Base-by-base conservation (phyloP, 345 rosid species). In the Acer yangbiense region DNA sequence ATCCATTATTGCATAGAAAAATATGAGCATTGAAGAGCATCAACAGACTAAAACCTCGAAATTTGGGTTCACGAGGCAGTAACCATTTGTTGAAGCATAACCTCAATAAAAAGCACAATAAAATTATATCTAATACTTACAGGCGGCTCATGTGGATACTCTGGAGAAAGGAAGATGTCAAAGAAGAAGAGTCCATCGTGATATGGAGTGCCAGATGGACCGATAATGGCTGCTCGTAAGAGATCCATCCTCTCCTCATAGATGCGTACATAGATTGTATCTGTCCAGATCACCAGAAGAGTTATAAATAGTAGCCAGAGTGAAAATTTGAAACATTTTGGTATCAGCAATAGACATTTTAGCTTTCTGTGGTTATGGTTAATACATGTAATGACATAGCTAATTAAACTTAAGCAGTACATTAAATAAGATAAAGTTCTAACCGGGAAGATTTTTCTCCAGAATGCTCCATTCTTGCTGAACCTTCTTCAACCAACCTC, bases 101-200 rank as follows among this genome's bases (percentile, higher is more conserved):
- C 69, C 70, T 65, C 58, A 44, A 25, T 11, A 61, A 64, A 16
- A 68, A 75, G 16, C 32, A 52, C 57, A 70, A 35, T 63, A 70
- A 76, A 11, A 21, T 73, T 25, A 74, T 44, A 72, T 6, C 70
- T 11, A 55, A 76, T 43, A 86, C 97, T 89, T 81, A 96, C 98
- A 62, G 99, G 99, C 57, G 99, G 97, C 76, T 87, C 95, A 44
- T 86, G 75, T 29, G 99, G 99, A 86, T 91, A 96, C 62, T 90
- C 94, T 9, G 95, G 87, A 18, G 98, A 97, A 74, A 96, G 90
- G 76, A 87, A 82, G 58, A 96, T 86, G 84, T 96, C 99, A 48
- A 96, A 96, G 76, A 96, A 92, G 93, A 94, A 96, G 13, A 96
- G 90, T 27, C 98, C 99, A 7, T 96, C 90, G 2, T 93, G 94